Evolutionary conservation across 208 protist species (phyloP).

Genomic region (Plasmodiophora brassicae): DNA sequence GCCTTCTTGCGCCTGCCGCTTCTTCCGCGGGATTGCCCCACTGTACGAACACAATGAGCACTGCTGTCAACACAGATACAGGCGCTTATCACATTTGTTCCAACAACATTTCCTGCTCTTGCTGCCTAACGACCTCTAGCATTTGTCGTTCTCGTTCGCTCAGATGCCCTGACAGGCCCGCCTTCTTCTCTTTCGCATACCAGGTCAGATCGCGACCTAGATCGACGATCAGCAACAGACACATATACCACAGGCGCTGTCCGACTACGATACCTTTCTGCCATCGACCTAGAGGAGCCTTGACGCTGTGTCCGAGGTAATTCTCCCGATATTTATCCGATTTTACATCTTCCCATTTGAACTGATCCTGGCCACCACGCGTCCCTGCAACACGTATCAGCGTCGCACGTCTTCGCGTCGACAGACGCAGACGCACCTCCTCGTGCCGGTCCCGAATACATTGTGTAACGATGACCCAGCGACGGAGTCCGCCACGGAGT

Average conservation of each 20-base stretch:
- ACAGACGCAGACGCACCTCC: no score
- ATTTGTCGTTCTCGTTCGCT: background rate
- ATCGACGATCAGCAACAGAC: background rate
- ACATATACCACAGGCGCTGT: constrained; percentile 30
- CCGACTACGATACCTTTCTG: constrained; percentile 49
- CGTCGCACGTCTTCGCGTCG: constrained; percentile 35
- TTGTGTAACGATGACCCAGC: no score
- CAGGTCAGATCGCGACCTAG: background rate
- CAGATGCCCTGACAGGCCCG: background rate
- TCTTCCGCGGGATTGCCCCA: background rate
- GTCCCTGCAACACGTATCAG: no score
- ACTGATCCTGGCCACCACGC: constrained; percentile 53
- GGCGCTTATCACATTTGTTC: constrained; percentile 20
- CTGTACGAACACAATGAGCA: background rate
- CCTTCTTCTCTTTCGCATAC: constrained; percentile 24
- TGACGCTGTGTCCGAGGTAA: constrained; percentile 59
- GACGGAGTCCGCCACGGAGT: no score
- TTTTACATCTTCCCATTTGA: constrained; percentile 60
- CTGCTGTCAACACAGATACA: background rate
- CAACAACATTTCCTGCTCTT: constrained; percentile 18
- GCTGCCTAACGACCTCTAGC: background rate
- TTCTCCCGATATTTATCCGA: constrained; percentile 59
- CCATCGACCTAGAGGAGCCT: constrained; percentile 59
- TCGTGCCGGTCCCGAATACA: no score
- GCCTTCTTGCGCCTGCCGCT: background rate